A percentile compares a stretch with the other conserved stretches of the same genome.
Conservation (phyloP, 192 early-diverging fungal genomes). For the Podila epigama region DNA sequence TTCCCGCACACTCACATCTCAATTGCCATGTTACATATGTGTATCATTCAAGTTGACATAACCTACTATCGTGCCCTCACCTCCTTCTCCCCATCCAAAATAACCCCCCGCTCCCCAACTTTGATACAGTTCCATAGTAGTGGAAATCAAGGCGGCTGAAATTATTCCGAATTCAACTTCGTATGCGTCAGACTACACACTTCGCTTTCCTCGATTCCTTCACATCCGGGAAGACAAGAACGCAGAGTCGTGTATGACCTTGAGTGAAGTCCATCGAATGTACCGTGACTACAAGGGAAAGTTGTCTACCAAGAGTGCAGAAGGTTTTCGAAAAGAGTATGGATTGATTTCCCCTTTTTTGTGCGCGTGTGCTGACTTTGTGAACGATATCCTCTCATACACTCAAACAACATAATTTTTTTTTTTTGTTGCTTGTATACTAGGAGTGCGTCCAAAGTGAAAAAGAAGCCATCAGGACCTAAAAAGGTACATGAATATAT, state of each 20-base stretch:
- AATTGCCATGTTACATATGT: too few species aligned
- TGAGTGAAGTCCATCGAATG: conserved; percentile 47
- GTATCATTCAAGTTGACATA: too few species aligned
- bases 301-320: conserved; percentile 9
- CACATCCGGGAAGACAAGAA: conserved; percentile 72
- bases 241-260: conserved; percentile 54
- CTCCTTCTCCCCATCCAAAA: not conserved
- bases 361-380: too few species aligned
- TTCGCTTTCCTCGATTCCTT: conserved; percentile 82
- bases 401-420: not conserved
- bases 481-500: conserved; percentile 9
- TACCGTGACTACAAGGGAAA: conserved; percentile 40
- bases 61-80: not conserved
- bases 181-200: conserved; percentile 68
- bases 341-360: too few species aligned
- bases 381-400: not conserved
- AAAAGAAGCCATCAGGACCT: conserved; percentile 20
- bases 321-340: not conserved
- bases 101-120: not conserved
- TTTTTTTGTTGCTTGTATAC: not conserved
- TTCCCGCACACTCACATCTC: not conserved
- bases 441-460: conserved; percentile 1
- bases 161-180: conserved; percentile 58
- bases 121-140: conserved; percentile 58
- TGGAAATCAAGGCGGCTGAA: conserved; percentile 73